A percentile compares a stretch with the other conserved stretches of the same genome.
These are phyloP conservation scores for Alternaria metachromatica DNA, from an alignment of 2,329 filamentous ascomycete genomes.

Conservation along the genomic window DNA sequence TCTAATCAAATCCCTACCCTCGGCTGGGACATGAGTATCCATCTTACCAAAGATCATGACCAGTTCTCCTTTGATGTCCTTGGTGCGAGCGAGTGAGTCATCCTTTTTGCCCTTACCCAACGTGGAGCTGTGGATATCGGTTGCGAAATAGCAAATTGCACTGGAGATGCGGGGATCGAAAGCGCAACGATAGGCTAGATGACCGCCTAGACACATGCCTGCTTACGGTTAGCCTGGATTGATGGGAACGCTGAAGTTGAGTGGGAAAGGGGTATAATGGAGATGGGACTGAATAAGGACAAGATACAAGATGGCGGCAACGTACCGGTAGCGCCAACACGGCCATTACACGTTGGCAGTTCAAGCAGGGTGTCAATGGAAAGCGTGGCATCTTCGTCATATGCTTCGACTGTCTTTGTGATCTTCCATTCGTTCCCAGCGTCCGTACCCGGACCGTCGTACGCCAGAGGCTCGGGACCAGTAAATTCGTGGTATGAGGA, in stretches of 20 bases:
- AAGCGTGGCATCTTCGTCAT: conserved; percentile 68
- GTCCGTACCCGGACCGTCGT: conserved; percentile 88
- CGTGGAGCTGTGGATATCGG: conserved; percentile 82
- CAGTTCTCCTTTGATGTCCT: conserved; percentile 77
- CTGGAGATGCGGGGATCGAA: conserved; percentile 79
- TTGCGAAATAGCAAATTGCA: conserved; percentile 88
- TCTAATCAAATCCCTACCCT: conserved; percentile 82
- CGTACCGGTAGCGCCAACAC: conserved; percentile 58
- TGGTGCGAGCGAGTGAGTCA: conserved; percentile 66
- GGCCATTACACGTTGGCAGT: conserved; percentile 69
- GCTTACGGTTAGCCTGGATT: background rate
- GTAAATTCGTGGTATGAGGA: conserved; percentile 95
- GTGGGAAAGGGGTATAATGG: background rate
- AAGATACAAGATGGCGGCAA: background rate
- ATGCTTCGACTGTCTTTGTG: conserved; percentile 81
- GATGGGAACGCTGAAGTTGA: background rate
- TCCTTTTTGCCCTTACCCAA: conserved; percentile 73
- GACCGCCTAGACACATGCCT: conserved; percentile 88
- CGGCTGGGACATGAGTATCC: conserved; percentile 86
- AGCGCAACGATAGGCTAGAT: conserved; percentile 76
- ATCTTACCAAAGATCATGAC: conserved; percentile 91
- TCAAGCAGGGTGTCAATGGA: conserved; percentile 51
- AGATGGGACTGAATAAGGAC: background rate
- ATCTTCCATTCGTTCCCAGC: conserved; percentile 87
- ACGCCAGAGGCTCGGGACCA: conserved; percentile 80